Base-by-base conservation (phyloP, 2,329 filamentous ascomycete species). In the Fusarium chaquense region DNA sequence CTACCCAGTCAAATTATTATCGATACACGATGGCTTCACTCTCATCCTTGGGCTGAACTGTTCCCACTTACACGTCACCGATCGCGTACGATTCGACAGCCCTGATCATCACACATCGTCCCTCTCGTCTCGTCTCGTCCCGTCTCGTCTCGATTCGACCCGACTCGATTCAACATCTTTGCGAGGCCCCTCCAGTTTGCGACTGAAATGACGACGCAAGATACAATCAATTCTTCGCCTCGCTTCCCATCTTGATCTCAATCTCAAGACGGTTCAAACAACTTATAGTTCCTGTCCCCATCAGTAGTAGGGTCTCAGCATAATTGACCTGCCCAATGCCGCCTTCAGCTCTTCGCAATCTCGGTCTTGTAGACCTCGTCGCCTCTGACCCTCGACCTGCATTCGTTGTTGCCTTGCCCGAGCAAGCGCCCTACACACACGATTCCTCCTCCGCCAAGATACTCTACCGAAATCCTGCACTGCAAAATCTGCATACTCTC, bases 381-480 rank as follows among this genome's bases (percentile, higher is more conserved):
- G 75, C 79, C 62, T 78, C 75, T 64, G 82, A 83, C 62, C 79
- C 80, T 32, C 77, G 82, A 56, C 80, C 82, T 54, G 79, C 79
- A 44, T 83, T 83, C 45, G 75, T 83, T 58, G 77, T 80, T 47
- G 74, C 73, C 32, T 53, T 70, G 11, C 49, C 65, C 26, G 56
- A 71, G 10, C 52, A 62, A 41, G 22, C 43, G 9, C 15, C 69
- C 24, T 24, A 36, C 22, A 35, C 33, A 28, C 11, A 40, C 22
- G 36, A 49, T 41, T 38, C 38, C 11, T 62, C 62, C 12, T 52
- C 63, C 36, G 41, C 69, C 52, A 56, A 68, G 32, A 75, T 78
- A 45, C 72, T 77, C 24, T 82, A 83, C 70, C 76, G 76, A 59
- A 83, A 83, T 59, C 77, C 79, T 44, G 77, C 79, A n/a, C 72